A percentile compares a stretch with the other conserved stretches of the same genome.
Evolutionary conservation across 441 rosid species (phyloP).

Genomic region (Pelargonium australe): DNA sequence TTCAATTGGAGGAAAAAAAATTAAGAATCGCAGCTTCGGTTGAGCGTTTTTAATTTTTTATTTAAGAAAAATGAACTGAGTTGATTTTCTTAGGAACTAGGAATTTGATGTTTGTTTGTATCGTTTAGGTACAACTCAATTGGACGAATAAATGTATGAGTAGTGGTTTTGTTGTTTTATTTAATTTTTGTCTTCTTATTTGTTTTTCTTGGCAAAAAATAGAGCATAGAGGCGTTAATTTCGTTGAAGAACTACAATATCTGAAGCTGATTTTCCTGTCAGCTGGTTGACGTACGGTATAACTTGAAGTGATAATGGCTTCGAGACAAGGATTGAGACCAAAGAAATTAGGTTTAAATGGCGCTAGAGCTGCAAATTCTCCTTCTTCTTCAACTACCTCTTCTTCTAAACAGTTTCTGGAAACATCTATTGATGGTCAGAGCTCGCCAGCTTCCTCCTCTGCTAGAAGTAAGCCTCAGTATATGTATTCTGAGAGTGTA

Average conservation of each 20-base stretch:
- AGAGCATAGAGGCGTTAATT: neutral
- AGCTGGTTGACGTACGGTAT: conserved; percentile 20
- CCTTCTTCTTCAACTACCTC: conserved; percentile 84
- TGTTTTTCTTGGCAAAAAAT: neutral
- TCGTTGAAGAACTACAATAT: conserved; percentile 13
- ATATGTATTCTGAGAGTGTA: conserved; percentile 49
- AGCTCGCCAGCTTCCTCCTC: conserved; percentile 97
- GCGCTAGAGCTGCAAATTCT: conserved; percentile 63
- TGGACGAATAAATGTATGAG: neutral
- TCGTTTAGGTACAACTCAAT: neutral
- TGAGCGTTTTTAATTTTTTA: neutral
- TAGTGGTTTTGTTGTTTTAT: neutral
- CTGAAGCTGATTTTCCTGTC: conserved; percentile 14
- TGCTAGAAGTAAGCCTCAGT: conserved; percentile 80
- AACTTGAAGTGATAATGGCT: conserved; percentile 47
- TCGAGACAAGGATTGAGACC: conserved; percentile 57
- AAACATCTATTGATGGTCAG: conserved; percentile 76
- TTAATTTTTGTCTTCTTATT: neutral
- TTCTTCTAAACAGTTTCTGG: conserved; percentile 70
- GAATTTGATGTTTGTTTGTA: neutral
- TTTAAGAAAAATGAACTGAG: neutral
- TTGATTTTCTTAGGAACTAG: neutral
- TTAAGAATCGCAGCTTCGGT: too few relatives aligned
- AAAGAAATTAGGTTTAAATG: conserved; percentile 39
- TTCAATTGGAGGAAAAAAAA: too few relatives aligned